Evolutionary conservation across 352 stramenopile genomes (phyloP).

Genomic region (Blastocystis hominis): DNA sequence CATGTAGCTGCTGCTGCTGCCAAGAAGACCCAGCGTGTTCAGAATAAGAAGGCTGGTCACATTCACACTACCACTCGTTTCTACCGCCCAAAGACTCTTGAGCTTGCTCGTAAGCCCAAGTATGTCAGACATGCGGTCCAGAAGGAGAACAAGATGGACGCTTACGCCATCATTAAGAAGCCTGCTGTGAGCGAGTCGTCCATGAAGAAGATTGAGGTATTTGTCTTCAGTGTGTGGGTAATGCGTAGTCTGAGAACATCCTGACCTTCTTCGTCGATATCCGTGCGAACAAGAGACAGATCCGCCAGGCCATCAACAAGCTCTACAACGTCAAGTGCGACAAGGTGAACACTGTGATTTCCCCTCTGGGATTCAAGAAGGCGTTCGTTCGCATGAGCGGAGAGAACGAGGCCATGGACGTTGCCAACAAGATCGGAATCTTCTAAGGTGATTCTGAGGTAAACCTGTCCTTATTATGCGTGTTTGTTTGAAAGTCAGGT

Average conservation of each 20-base stretch:
- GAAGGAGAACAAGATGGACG: constrained; percentile 82
- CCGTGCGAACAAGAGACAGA: constrained; percentile 98
- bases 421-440: constrained; percentile 90
- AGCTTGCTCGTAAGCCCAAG: constrained; percentile 83
- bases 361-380: constrained; percentile 98
- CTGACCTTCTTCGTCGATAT: constrained; percentile 99
- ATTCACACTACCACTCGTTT: constrained; percentile 99
- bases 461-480: constrained; percentile 54
- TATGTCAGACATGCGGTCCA: constrained; percentile 83
- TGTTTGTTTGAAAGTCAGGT: neutral
- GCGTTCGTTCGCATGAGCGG: constrained; percentile 93
- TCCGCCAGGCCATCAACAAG: constrained; percentile 96
- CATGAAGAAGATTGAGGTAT: constrained; percentile 99
- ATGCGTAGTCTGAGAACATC: constrained; percentile 89
- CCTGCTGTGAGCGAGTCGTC: constrained; percentile 96
- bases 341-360: constrained; percentile 99
- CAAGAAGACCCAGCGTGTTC: constrained; percentile 55
- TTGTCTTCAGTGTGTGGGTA: neutral
- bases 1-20: constrained; percentile 52
- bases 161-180: constrained; percentile 98
- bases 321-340: constrained; percentile 97
- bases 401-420: constrained; percentile 98
- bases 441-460: constrained; percentile 42
- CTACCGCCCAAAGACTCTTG: constrained; percentile 95
- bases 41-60: constrained; percentile 84